phyloP scores from a whole-genome alignment of 1,139 yeast genomes.

The Pneumocystis jirovecii region DNA sequence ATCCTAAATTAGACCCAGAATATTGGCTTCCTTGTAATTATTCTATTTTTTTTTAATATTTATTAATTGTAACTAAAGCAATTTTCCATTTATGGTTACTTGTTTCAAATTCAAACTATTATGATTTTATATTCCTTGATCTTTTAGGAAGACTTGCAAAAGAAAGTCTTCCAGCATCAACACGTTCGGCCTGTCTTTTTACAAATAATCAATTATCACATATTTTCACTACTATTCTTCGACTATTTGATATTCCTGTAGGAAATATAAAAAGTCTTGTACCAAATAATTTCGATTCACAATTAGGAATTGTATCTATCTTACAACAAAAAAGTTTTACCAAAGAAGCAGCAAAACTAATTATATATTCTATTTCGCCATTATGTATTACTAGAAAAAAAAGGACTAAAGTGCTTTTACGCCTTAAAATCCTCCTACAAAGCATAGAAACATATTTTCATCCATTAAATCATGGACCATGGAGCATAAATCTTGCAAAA shows the following conservation, averaged over 20 bases:
- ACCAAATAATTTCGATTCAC: conserved; percentile 1
- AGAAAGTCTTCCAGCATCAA: conserved; percentile 25
- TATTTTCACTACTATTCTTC: conserved; percentile 35
- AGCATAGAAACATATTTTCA: conserved; percentile 77
- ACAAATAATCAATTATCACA: conserved; percentile 44
- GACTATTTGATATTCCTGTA: conserved; percentile 27
- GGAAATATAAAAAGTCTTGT: conserved; percentile 16
- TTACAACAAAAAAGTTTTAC: conserved; percentile 18
- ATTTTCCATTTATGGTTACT: conserved; percentile 64
- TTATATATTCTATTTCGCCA: conserved; percentile 9
- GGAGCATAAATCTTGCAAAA: conserved; percentile 63
- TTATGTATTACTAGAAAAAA: conserved; percentile 25
- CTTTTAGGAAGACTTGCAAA: conserved; percentile 50
- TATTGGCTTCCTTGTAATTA: conserved; percentile 17
- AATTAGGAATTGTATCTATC: conserved; percentile 10
- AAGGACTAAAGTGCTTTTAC: conserved; percentile 37
- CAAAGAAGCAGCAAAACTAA: conserved; percentile 15
- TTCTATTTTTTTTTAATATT: neutral
- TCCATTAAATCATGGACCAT: conserved; percentile 77
- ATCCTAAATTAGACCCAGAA: conserved; percentile 16
- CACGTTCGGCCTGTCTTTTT: conserved; percentile 46
- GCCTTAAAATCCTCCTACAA: conserved; percentile 42
- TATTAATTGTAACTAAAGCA: conserved; percentile 34
- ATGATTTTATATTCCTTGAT: conserved; percentile 54
- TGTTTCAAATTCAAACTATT: conserved; percentile 39